Evolutionary conservation across 2,329 filamentous ascomycete genomes (phyloP), one percentile per base, ranked within the genome.

Genomic region (Talaromyces funiculosus): DNA sequence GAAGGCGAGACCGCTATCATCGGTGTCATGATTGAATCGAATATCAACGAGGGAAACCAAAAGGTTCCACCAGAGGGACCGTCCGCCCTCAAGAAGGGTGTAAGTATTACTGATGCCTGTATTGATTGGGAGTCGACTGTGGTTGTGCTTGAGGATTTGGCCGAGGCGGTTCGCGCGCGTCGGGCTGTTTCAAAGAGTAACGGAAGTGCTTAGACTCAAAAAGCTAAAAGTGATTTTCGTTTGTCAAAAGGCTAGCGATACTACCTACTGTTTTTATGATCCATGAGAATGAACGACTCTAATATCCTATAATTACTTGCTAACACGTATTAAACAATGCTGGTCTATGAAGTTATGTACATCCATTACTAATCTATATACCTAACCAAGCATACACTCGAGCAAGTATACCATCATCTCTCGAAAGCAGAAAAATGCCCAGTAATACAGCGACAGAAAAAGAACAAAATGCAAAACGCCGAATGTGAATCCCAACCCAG

Each of bases 21-120:
- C 66, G 94, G 92, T 73, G 91, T 97, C 72, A 99, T 99, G 93
- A 96, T 99, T 69, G 93, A 99, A 81, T 96, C 91, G 72, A 93
- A 97, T 79, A 93, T 97, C 82, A 86, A 93, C 76, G 94, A 96
- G 79, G 87, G 85, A 69, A 90, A 87, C 81, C 89, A 92, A 73
- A 96, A 96, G 81, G 90, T 96, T 0, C 91, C 92, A 0, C 75
- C 86, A 0, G 90, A 95, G 76, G 93, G 92, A 8, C 89, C 89
- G 7, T 75, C 85, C 0, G 89, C 77, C 7, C 82, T 97, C 56
- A 90, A 92, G 81, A 91, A 90, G 78, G 92, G 92, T 67, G 89
- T 97, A 70, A 93, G 89, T 76, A 97, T 97, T 77, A 97, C 92
- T 0, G 92, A 97, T 75, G 93, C 92, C 60, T 99, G 93, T 80